phyloP scores from a whole-genome alignment of 352 stramenopile genomes.

The Blastocystis sp. region DNA sequence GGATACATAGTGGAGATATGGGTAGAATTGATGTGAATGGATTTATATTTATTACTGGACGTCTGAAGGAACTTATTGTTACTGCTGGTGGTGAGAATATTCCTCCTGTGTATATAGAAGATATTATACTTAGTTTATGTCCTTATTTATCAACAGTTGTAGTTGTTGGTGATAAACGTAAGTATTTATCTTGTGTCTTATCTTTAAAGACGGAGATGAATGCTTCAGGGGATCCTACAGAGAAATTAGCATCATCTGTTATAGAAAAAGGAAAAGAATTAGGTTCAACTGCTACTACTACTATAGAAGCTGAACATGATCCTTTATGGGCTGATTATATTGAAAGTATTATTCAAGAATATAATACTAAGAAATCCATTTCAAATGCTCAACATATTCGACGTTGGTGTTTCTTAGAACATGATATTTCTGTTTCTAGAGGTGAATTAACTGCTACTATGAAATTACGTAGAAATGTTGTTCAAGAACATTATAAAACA shows the following conservation, averaged over 20 bases:
- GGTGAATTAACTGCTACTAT: slow-evolving; percentile 78
- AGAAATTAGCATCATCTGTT: slow-evolving; percentile 54
- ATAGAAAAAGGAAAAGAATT: slow-evolving; percentile 54
- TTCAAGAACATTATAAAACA: slow-evolving; percentile 67
- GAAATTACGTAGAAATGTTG: slow-evolving; percentile 77
- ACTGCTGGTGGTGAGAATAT: slow-evolving; percentile 51
- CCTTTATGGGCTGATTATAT: slow-evolving; percentile 56
- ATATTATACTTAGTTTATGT: slow-evolving; percentile 44
- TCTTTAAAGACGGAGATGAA: slow-evolving; percentile 41
- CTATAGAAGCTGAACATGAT: slow-evolving; percentile 50
- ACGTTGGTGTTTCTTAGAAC: slow-evolving; percentile 63
- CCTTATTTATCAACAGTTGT: slow-evolving; percentile 43
- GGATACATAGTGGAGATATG: slow-evolving; percentile 46
- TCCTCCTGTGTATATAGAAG: slow-evolving; percentile 48
- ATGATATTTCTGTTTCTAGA: slow-evolving; percentile 65
- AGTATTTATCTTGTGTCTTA: slow-evolving; percentile 47
- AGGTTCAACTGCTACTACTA: slow-evolving; percentile 53
- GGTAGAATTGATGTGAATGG: slow-evolving; percentile 41
- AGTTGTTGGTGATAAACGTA: slow-evolving; percentile 48
- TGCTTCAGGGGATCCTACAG: slow-evolving; percentile 36
- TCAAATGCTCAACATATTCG: slow-evolving; percentile 48
- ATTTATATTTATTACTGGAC: slow-evolving; percentile 46
- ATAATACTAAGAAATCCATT: slow-evolving; percentile 40
- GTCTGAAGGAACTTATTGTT: slow-evolving; percentile 51
- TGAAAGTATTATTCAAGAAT: slow-evolving; percentile 23